A percentile compares a stretch with the other conserved stretches of the same genome.
These are phyloP conservation scores for Wickerhamiella alocasiicola DNA, from an alignment of 805 yeast genomes.

Conservation along the genomic window DNA sequence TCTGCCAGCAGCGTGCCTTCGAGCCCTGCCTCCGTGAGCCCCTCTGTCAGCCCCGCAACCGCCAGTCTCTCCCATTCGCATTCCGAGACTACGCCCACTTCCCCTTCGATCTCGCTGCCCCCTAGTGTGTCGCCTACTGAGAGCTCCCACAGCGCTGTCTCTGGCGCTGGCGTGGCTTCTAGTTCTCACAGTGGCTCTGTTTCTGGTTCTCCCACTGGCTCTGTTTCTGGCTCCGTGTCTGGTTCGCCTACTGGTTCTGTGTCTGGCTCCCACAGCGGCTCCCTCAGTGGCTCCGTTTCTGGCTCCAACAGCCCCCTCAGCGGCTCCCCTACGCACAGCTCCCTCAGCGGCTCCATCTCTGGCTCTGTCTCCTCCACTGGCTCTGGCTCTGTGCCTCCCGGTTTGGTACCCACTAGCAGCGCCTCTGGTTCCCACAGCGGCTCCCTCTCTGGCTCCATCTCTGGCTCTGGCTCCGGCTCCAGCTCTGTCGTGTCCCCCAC, in stretches of 20 bases:
- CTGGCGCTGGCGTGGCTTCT: constrained; percentile 17
- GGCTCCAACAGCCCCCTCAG: no score
- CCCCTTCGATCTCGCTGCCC: no score
- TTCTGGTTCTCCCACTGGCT: not conserved
- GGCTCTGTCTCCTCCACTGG: no score
- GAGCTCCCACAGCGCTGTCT: constrained; percentile 16
- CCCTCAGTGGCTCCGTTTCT: constrained; percentile 13
- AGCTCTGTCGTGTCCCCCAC: no score
- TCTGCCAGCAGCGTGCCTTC: no score
- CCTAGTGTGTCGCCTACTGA: no score
- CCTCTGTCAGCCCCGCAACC: no score
- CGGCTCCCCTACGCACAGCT: no score
- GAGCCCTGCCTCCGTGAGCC: no score
- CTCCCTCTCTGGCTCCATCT: constrained; percentile 11
- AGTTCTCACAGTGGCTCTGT: constrained; percentile 8
- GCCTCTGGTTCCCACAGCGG: constrained; percentile 7
- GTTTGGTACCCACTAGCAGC: not conserved
- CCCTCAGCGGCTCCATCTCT: constrained; percentile 4
- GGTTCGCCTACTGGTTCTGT: not conserved
- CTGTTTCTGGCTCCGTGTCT: not conserved
- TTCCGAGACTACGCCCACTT: no score
- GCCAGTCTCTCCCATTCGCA: no score
- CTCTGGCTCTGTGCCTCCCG: not conserved
- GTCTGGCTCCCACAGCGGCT: constrained; percentile 10
- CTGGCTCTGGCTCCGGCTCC: no score